Conservation (phyloP, 106 monocot species). For the Phalaenopsis aphrodite region DNA sequence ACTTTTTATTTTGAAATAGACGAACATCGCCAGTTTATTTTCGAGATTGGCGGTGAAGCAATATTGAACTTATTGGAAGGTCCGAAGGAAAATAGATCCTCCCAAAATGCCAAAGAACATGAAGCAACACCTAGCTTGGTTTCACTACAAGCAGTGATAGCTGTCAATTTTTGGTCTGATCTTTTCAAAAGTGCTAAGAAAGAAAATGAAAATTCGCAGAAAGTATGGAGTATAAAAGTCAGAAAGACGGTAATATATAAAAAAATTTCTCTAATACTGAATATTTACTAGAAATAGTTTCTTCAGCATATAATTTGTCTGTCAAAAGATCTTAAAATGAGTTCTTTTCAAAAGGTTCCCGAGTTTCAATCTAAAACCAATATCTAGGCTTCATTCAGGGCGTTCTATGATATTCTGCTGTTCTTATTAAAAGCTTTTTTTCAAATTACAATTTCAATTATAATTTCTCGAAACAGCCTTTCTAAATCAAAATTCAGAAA, state of each 20-base stretch:
- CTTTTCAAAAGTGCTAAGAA: background rate
- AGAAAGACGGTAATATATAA: background rate
- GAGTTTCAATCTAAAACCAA: background rate
- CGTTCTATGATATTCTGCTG: no score
- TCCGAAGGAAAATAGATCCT: background rate
- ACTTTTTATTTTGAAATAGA: background rate
- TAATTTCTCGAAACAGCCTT: no score
- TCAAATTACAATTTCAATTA: no score
- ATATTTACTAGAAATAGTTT: background rate
- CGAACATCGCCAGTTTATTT: background rate
- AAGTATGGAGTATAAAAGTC: background rate
- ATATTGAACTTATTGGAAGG: background rate
- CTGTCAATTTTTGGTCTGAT: background rate
- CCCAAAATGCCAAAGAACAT: background rate
- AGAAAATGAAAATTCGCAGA: background rate
- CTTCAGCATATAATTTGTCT: background rate
- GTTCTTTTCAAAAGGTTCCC: background rate
- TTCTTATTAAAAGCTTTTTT: no score
- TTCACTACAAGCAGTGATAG: background rate
- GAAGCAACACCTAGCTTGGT: no score
- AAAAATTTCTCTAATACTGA: background rate
- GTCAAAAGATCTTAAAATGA: background rate
- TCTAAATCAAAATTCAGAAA: no score
- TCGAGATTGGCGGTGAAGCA: background rate
- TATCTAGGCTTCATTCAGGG: background rate